Evolutionary conservation across 257 asterid genomes (phyloP).

Genomic region (Fraxinus excelsior): DNA sequence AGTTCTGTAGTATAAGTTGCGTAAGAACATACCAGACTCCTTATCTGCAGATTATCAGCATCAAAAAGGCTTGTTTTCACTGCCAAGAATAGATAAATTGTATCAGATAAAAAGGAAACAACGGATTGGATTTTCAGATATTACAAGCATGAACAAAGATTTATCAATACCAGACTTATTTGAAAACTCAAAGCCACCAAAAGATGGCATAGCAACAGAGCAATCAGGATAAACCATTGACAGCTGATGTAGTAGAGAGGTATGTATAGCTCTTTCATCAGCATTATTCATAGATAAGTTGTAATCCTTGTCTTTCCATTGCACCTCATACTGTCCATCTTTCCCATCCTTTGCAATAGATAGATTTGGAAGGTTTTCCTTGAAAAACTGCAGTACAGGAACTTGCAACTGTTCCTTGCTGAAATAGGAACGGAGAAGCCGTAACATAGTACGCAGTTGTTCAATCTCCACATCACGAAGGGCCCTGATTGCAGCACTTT

Average conservation of each 20-base stretch:
- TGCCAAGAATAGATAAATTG: slow-evolving; percentile 42
- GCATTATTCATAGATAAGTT: slow-evolving; percentile 42
- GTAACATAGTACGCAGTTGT: slow-evolving; percentile 57
- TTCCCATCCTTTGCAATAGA: slow-evolving; percentile 43
- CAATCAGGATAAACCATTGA: slow-evolving; percentile 64
- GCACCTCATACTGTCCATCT: slow-evolving; percentile 64
- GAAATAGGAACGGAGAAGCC: slow-evolving; percentile 58
- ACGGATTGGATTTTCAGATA: neutral
- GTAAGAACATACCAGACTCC: slow-evolving; percentile 63
- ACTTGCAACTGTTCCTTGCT: slow-evolving; percentile 57
- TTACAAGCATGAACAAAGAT: slow-evolving; percentile 12
- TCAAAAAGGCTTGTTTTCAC: slow-evolving; percentile 60
- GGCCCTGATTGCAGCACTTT: slow-evolving; percentile 77
- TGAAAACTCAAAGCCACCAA: slow-evolving; percentile 77
- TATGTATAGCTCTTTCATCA: slow-evolving; percentile 52
- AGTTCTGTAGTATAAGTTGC: slow-evolving; percentile 15
- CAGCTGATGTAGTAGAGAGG: slow-evolving; percentile 67
- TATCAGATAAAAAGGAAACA: slow-evolving; percentile 21
- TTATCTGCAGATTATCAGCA: slow-evolving; percentile 62
- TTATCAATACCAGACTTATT: slow-evolving; percentile 57
- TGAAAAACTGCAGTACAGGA: slow-evolving; percentile 67
- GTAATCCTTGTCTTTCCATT: slow-evolving; percentile 50
- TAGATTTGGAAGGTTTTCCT: slow-evolving; percentile 68
- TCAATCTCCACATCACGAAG: slow-evolving; percentile 79
- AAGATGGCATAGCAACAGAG: slow-evolving; percentile 60